Evolutionary conservation across 768 basidiomycete species (phyloP), one percentile per base, ranked within the genome.

Genomic region (Lactarius deliciosus): DNA sequence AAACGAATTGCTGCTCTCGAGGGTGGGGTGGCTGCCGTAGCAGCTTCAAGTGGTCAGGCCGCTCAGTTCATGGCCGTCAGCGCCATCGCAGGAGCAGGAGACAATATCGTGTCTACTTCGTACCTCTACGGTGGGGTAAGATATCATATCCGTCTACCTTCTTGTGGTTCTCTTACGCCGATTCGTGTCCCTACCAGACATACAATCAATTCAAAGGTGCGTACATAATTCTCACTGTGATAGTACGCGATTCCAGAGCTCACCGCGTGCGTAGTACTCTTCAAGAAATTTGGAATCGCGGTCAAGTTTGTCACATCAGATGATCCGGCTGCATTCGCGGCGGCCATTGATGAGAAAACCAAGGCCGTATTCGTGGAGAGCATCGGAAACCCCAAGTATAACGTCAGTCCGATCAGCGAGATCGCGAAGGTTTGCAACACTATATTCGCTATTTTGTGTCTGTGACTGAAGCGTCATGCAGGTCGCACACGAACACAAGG

Each of bases 371-470:
- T 82, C 74, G 81, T 92, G 11, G 91, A 92, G 77, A 86, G 80
- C 63, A 90, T 94, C 53, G 87, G 87, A n/a, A 93, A 93, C 74
- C 90, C 91, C 0, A 87, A 87, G 72, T 91, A 86, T 72, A 79
- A 81, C 62, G 80, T 94, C 62, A 80, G 81, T 20, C 84, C 86
- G 53, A 82, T 92, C 22, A 81, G 88, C 4, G 87, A 83, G 34
- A 77, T 94, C 45, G 86, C 90, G 28, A 86, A 89, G 80, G 87
- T 86, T 66, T 38, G 62, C 58, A 11, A n/a, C 40, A 18, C 28
- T 34, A 32, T 43, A 22, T 15, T 18, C 13, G 22, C 43, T 43
- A 32, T 11, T 1, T 36, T 11, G 8, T 32, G 1, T 20, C 22
- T 32, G 36, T 43, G 50, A 36, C 32, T n/a, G 18, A 66, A 3